These are phyloP conservation scores for Cladophialophora bantiana DNA, from an alignment of 2,329 filamentous ascomycete species.

Conservation along the genomic window DNA sequence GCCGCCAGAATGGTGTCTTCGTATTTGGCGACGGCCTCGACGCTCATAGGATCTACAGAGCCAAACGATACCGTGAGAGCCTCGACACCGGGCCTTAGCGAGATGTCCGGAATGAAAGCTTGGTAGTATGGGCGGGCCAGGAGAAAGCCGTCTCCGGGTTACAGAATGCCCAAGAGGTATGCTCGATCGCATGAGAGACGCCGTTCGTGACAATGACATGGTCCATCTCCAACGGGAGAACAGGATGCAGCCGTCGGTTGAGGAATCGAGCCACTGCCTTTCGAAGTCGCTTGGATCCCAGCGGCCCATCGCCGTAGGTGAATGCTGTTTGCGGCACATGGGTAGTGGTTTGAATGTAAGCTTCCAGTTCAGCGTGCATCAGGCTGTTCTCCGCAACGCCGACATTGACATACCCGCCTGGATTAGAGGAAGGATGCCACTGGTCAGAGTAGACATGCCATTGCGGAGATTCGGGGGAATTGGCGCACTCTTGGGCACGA, in stretches of 20 bases:
- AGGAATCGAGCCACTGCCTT: conserved; percentile 46
- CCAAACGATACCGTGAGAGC: conserved; percentile 56
- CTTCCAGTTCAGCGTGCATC: conserved; percentile 57
- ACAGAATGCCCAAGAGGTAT: conserved; percentile 45
- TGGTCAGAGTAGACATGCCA: conserved; percentile 57
- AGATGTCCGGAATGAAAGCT: conserved; percentile 57
- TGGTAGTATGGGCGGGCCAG: conserved; percentile 54
- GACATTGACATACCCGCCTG: conserved; percentile 57
- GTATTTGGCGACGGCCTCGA: conserved; percentile 53
- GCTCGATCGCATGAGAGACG: conserved; percentile 47
- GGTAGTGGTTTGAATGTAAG: conserved; percentile 52
- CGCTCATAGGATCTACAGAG: conserved; percentile 53
- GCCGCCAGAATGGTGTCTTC: conserved; percentile 53
- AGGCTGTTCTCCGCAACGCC: conserved; percentile 62
- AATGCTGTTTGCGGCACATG: conserved; percentile 42
- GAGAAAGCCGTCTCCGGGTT: conserved; percentile 48
- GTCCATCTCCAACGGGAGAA: conserved; percentile 39
- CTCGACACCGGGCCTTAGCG: conserved; percentile 50
- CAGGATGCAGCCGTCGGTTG: conserved; percentile 44
- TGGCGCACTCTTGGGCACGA: conserved; percentile 18
- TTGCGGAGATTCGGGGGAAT: conserved; percentile 39
- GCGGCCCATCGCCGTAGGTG: conserved; percentile 50
- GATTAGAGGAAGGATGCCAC: conserved; percentile 54
- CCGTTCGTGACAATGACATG: conserved; percentile 48
- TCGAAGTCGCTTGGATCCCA: conserved; percentile 41